A percentile compares a stretch with the other conserved stretches of the same genome.
phyloP scores from a whole-genome alignment of 1,284 basidiomycete genomes.

The Phellopilus nigrolimitatus region DNA sequence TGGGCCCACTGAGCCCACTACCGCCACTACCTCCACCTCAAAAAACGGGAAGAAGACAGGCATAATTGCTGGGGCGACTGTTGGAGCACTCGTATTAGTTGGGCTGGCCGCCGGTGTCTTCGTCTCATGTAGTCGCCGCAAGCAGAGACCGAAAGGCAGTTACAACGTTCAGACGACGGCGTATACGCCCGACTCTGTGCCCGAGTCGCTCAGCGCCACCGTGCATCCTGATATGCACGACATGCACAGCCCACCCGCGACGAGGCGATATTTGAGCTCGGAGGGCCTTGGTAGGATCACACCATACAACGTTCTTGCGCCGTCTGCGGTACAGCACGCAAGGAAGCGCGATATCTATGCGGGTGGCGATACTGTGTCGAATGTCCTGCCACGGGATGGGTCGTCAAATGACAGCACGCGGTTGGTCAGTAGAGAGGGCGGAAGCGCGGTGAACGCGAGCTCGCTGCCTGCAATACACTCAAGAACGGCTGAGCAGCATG shows the following conservation, averaged over 20 bases:
- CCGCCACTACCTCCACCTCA: too few species aligned
- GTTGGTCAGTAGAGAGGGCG: background rate
- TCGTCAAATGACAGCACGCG: background rate
- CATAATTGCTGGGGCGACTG: constrained; percentile 1
- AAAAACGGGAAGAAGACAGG: background rate
- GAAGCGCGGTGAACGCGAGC: background rate
- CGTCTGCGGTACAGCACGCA: background rate
- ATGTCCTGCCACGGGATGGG: background rate
- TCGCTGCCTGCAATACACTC: background rate
- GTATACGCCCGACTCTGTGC: background rate
- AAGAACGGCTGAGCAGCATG: background rate
- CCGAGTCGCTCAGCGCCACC: constrained; percentile 3
- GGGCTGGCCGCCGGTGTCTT: background rate
- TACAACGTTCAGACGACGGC: constrained; percentile 6
- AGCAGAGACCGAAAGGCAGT: background rate
- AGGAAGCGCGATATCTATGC: background rate
- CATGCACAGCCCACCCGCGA: background rate
- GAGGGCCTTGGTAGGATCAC: background rate
- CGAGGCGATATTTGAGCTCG: background rate
- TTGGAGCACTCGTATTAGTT: background rate
- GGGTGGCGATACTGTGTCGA: background rate
- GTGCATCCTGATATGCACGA: background rate
- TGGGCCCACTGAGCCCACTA: too few species aligned
- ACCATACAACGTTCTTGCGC: background rate
- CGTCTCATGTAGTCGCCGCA: background rate